These are phyloP conservation scores for Salix udensis DNA, from an alignment of 345 rosid species.

Conservation along the genomic window DNA sequence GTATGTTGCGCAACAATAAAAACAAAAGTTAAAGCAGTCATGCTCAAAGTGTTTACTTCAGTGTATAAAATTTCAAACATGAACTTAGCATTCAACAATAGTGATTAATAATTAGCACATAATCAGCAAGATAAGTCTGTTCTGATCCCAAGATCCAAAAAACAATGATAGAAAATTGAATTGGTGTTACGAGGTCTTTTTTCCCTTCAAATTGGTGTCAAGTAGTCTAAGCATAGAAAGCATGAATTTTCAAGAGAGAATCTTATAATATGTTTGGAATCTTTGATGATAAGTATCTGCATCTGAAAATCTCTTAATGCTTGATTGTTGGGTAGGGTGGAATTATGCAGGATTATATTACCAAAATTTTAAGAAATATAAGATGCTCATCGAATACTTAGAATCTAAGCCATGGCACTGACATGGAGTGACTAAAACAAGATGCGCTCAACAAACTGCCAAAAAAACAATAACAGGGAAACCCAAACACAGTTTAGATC, in stretches of 20 bases:
- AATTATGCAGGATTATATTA: too few relatives aligned
- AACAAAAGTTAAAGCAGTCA: neutral
- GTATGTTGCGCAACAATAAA: neutral
- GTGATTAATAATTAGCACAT: neutral
- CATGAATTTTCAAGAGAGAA: too few relatives aligned
- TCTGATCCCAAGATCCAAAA: neutral
- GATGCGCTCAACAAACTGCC: neutral
- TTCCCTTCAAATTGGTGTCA: neutral
- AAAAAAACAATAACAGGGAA: neutral
- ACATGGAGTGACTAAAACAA: neutral
- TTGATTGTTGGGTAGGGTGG: too few relatives aligned
- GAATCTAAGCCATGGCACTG: neutral
- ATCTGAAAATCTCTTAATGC: too few relatives aligned
- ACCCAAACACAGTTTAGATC: neutral
- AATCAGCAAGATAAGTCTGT: neutral
- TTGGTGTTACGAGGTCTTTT: neutral
- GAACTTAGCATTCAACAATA: neutral
- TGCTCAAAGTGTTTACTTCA: neutral
- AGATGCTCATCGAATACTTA: neutral
- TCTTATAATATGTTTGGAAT: too few relatives aligned
- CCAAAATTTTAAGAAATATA: too few relatives aligned
- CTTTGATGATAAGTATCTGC: too few relatives aligned
- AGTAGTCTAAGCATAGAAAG: neutral
- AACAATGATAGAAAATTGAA: neutral
- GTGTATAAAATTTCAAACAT: neutral